Evolutionary conservation across 352 stramenopile genomes (phyloP), one percentile per base, ranked within the genome.

Genomic region (Globisporangium carolinianum): DNA sequence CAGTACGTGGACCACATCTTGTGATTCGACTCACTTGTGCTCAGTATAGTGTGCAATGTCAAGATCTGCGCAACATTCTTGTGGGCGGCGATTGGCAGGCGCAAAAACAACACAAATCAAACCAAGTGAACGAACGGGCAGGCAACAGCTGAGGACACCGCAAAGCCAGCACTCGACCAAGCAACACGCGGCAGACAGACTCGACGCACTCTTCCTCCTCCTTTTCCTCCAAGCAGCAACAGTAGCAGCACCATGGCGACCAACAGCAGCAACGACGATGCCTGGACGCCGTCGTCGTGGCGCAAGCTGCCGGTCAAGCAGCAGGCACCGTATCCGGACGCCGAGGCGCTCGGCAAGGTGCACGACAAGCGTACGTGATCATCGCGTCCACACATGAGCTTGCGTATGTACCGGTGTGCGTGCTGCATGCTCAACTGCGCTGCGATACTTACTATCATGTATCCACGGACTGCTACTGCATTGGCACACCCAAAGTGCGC

Each of bases 261-360:
- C 38, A 58, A 6, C 49, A 57, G 32, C 18, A 53, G 35, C 35
- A 45, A n/a, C 51, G 35, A 35, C 36, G 58, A 63, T 46, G 51
- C 69, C 35, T 94, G 84, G 81, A 76, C 73, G 18, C 82, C 80
- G 6, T 72, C 72, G 12, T 95, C 85, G 24, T 96, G 86, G 86
- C 68, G 86, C 36, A 52, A 73, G 36, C 79, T 91, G 53, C 85
- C 86, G 14, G 78, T 72, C 61, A 91, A 96, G 68, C 85, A 96
- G 58, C 85, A 95, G 66, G 85, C 86, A 43, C 60, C 65, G 56
- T 96, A 92, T 59, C 72, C 72, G 24, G 80, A 95, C 54, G 42
- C 55, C 37, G 72, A 76, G 46, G 82, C 93, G 53, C 73, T 98
- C 14, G 66, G 75, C 18, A 66, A 68, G 39, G 79, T 84, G n/a